A percentile compares a stretch with the other conserved stretches of the same genome.
Evolutionary conservation across 2,329 filamentous ascomycete genomes (phyloP).

Genomic region (Fusarium musae): DNA sequence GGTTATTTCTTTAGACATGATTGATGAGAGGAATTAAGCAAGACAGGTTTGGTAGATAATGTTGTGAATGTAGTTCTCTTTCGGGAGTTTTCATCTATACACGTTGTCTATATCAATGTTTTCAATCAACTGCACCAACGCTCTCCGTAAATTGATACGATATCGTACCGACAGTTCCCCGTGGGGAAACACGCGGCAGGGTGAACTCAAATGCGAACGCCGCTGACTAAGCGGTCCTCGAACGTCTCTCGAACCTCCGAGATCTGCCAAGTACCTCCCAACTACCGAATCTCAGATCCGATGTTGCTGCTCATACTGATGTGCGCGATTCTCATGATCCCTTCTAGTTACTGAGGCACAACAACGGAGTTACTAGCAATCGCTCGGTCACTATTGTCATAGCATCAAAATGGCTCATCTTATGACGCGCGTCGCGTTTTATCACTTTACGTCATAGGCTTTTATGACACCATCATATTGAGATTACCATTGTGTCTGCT

Average conservation of each 20-base stretch:
- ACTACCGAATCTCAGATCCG: not conserved
- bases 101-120: not conserved
- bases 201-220: not conserved
- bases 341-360: not conserved
- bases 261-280: not conserved
- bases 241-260: fast-evolving
- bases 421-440: not conserved
- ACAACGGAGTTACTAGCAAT: no score
- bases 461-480: not conserved
- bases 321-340: not conserved
- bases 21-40: not conserved
- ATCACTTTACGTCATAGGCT: not conserved
- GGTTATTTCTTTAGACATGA: not conserved
- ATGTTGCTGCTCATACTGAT: not conserved
- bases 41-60: not conserved
- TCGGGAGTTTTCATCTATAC: fast-evolving
- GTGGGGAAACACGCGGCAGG: not conserved
- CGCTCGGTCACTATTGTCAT: not conserved
- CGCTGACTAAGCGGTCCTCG: not conserved
- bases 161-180: not conserved
- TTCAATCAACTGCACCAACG: no score
- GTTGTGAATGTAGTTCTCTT: not conserved
- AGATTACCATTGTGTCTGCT: not conserved
- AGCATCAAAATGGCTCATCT: fast-evolving
- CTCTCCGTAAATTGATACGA: not conserved